These are phyloP conservation scores for Bruguiera parviflora DNA, from an alignment of 345 rosid species.

Conservation along the genomic window DNA sequence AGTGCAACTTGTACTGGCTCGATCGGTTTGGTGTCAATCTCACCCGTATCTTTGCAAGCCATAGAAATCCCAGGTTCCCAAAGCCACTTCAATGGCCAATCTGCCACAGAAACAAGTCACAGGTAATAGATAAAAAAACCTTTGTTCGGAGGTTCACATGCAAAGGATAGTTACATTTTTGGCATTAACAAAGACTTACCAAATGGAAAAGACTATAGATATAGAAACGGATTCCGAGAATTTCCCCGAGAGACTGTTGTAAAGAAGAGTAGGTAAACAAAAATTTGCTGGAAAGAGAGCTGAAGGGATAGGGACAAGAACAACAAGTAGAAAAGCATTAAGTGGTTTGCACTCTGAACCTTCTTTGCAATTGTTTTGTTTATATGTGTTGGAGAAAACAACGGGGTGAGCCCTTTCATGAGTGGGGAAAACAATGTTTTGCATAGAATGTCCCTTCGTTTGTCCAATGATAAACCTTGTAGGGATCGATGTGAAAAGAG, in stretches of 20 bases:
- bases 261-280: background rate
- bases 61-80: conserved; percentile 7
- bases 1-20: conserved; percentile 52
- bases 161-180: too few relatives aligned
- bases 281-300: background rate
- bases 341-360: background rate
- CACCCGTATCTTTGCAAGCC: conserved; percentile 32
- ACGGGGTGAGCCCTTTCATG: conserved; percentile 5
- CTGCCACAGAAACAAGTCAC: conserved; percentile 6
- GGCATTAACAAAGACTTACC: too few relatives aligned
- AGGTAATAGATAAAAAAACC: background rate
- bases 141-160: too few relatives aligned
- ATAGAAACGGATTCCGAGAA: too few relatives aligned
- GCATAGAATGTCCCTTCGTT: too few relatives aligned
- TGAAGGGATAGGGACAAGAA: background rate
- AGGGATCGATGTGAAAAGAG: conserved; percentile 5
- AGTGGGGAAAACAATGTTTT: background rate
- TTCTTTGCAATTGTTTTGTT: background rate
- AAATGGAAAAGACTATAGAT: too few relatives aligned
- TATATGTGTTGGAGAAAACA: conserved; percentile 10
- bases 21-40: conserved; percentile 49
- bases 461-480: background rate
- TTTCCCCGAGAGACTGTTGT: too few relatives aligned
- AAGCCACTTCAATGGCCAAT: background rate
- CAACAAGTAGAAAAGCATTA: background rate